phyloP scores from a whole-genome alignment of 2,329 filamentous ascomycete genomes.

The Neofusicoccum sp. region DNA sequence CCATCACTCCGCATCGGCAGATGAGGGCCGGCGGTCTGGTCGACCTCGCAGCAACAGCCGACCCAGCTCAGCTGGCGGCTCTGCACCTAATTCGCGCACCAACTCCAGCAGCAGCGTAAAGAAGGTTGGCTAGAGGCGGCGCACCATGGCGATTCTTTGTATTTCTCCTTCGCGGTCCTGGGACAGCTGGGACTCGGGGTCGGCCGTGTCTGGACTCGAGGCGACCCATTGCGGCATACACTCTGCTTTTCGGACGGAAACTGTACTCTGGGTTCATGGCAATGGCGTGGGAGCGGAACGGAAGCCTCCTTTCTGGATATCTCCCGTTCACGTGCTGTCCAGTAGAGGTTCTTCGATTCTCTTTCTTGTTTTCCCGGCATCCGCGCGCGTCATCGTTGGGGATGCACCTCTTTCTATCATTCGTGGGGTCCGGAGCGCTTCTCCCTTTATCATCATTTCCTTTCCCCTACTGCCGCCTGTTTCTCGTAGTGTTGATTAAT shows the following conservation, averaged over 20 bases:
- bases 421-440: conserved; percentile 5
- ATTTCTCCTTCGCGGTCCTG: conserved; percentile 11
- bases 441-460: conserved; percentile 11
- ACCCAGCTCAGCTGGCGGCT: conserved; percentile 31
- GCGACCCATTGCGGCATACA: conserved; percentile 12
- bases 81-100: conserved; percentile 11
- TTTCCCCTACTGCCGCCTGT: background rate
- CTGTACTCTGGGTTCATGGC: conserved; percentile 15
- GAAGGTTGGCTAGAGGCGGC: conserved; percentile 9
- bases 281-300: conserved; percentile 4
- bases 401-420: conserved; percentile 13
- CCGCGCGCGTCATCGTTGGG: conserved; percentile 7
- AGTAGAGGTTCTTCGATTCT: conserved; percentile 13
- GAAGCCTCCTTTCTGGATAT: no score
- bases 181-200: background rate
- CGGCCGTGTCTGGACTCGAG: conserved; percentile 9
- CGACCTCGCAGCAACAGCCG: conserved; percentile 42
- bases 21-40: conserved; percentile 35
- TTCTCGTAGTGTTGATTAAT: background rate
- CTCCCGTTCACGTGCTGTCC: conserved; percentile 10
- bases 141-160: conserved; percentile 8
- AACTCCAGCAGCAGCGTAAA: conserved; percentile 18
- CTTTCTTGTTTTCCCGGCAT: conserved; percentile 7
- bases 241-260: background rate
- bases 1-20: conserved; percentile 30